Percentiles rank a stretch among this genome's conserved stretches.
Evolutionary conservation across 176 grass and related monocot genomes (phyloP).

Genomic region (Puya raimondii): DNA sequence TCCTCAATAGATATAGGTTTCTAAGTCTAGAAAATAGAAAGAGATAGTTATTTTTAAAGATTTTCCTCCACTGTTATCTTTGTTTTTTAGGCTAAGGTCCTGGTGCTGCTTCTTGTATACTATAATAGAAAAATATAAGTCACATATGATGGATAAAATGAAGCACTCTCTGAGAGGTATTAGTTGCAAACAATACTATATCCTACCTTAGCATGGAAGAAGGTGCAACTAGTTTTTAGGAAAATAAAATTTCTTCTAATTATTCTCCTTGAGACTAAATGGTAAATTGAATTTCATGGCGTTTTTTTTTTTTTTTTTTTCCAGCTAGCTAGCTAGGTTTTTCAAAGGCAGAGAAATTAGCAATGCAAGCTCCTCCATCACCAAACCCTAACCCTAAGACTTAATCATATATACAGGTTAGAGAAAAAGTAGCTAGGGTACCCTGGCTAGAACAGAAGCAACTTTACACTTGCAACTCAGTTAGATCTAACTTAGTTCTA

Average conservation of each 20-base stretch:
- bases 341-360: not conserved
- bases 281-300: not conserved
- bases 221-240: too few relatives aligned
- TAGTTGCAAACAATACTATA: too few relatives aligned
- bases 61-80: conserved; percentile 1
- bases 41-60: not conserved
- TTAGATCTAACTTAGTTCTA: too few relatives aligned
- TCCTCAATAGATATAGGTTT: conserved; percentile 4
- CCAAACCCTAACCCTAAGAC: conserved; percentile 1
- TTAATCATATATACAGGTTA: not conserved
- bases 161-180: too few relatives aligned
- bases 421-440: not conserved
- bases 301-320: not conserved
- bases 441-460: not conserved
- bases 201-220: too few relatives aligned
- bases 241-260: too few relatives aligned
- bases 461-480: not conserved
- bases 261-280: too few relatives aligned
- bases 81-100: not conserved
- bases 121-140: too few relatives aligned
- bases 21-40: not conserved
- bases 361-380: not conserved
- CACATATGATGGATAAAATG: too few relatives aligned
- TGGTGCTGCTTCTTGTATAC: not conserved
- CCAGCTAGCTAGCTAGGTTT: not conserved